phyloP scores from a whole-genome alignment of 176 grass and related monocot genomes.

The Ensete glaucum region DNA sequence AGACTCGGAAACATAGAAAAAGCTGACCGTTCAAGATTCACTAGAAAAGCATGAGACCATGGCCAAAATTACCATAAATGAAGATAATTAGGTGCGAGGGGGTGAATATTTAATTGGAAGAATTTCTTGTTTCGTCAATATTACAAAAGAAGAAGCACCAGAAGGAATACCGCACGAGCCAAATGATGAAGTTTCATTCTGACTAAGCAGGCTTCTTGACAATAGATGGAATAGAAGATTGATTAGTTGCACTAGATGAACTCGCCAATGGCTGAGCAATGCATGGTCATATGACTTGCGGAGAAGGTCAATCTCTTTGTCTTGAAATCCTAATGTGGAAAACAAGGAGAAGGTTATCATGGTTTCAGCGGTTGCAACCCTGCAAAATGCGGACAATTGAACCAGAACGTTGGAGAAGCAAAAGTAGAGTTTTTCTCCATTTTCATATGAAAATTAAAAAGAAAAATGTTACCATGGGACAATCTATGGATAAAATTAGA shows the following conservation, averaged over 20 bases:
- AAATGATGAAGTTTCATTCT: neutral
- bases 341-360: neutral
- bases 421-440: neutral
- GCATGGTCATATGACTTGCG: neutral
- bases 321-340: neutral
- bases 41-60: slow-evolving; percentile 77
- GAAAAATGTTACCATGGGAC: too few species aligned
- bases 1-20: slow-evolving; percentile 84
- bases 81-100: neutral
- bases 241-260: neutral
- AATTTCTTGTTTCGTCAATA: neutral
- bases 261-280: neutral
- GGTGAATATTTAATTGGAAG: neutral
- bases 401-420: neutral
- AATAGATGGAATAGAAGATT: neutral
- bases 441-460: neutral
- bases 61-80: slow-evolving; percentile 44
- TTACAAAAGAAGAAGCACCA: neutral
- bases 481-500: neutral
- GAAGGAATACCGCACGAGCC: neutral
- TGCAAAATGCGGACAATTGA: too few species aligned
- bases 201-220: neutral
- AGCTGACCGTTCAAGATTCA: slow-evolving; percentile 94
- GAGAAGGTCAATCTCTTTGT: neutral
- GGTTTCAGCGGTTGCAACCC: neutral